Conservation (phyloP, 306 rosid genomes). For the Rosa chinensis region DNA sequence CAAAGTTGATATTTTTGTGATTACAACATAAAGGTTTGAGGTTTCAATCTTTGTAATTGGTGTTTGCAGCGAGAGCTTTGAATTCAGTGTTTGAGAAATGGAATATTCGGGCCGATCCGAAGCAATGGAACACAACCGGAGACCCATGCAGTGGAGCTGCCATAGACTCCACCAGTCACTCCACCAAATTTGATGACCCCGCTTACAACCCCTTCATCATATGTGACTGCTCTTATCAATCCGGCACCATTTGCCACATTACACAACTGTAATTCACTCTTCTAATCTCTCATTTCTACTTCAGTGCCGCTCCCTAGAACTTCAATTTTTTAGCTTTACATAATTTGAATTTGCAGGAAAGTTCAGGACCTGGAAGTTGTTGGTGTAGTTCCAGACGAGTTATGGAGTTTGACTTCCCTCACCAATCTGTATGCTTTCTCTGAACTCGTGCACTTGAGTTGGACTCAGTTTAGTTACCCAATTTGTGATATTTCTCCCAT, state of each 20-base stretch:
- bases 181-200: background rate
- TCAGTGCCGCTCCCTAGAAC: background rate
- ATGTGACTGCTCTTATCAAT: slow-evolving; percentile 49
- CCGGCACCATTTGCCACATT: slow-evolving; percentile 51
- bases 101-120: slow-evolving; percentile 29
- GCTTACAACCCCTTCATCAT: slow-evolving; percentile 58
- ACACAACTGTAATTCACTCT: slow-evolving; percentile 39
- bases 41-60: background rate
- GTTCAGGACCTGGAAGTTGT: slow-evolving; percentile 40
- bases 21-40: background rate
- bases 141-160: slow-evolving; percentile 74
- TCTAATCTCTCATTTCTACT: background rate
- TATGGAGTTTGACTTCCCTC: slow-evolving; percentile 71
- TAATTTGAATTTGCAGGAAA: slow-evolving; percentile 40
- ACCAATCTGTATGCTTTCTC: slow-evolving; percentile 55
- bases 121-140: slow-evolving; percentile 63
- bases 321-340: background rate
- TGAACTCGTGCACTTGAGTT: background rate
- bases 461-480: background rate
- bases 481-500: background rate
- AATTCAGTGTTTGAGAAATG: slow-evolving; percentile 63
- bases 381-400: slow-evolving; percentile 66
- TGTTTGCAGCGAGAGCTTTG: slow-evolving; percentile 49
- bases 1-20: background rate
- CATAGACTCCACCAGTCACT: background rate